phyloP scores from a whole-genome alignment of 768 basidiomycete species.

The Naganishia kalamii region DNA sequence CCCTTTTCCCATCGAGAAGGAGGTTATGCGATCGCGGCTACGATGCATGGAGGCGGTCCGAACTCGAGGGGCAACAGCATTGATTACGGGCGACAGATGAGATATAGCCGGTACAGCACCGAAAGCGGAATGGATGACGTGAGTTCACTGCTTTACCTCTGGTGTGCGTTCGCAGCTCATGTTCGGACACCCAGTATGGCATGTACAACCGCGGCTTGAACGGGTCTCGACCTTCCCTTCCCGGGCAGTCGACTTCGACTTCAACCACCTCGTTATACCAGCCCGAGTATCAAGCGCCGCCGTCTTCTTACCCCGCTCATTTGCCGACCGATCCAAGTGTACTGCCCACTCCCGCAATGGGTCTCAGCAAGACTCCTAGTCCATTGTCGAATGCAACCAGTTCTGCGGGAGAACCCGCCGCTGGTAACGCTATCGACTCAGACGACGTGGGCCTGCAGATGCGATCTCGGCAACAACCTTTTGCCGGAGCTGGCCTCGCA shows the following conservation, averaged over 20 bases:
- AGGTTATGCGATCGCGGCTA: conserved; percentile 45
- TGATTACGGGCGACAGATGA: conserved; percentile 17
- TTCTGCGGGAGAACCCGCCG: neutral
- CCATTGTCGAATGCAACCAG: neutral
- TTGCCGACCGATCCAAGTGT: neutral
- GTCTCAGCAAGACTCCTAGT: conserved; percentile 1
- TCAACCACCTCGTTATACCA: conserved; percentile 18
- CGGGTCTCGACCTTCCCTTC: conserved; percentile 19
- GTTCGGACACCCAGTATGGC: neutral
- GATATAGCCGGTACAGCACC: conserved; percentile 37
- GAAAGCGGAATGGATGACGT: conserved; percentile 39
- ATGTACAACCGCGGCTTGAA: conserved; percentile 13
- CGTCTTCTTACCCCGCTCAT: neutral
- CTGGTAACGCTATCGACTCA: neutral
- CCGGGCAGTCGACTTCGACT: conserved; percentile 14
- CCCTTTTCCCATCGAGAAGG: conserved; percentile 43
- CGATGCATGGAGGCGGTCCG: conserved; percentile 31
- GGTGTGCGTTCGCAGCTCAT: neutral
- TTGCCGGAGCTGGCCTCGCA: neutral
- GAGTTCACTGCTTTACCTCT: neutral
- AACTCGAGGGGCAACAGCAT: conserved; percentile 25
- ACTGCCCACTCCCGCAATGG: neutral
- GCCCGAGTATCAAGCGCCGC: conserved; percentile 5
- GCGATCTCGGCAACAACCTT: conserved; percentile 17
- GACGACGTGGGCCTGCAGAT: conserved; percentile 15